Base-by-base conservation (phyloP, 352 stramenopile genomes). In the Globisporangium okanoganense region DNA sequence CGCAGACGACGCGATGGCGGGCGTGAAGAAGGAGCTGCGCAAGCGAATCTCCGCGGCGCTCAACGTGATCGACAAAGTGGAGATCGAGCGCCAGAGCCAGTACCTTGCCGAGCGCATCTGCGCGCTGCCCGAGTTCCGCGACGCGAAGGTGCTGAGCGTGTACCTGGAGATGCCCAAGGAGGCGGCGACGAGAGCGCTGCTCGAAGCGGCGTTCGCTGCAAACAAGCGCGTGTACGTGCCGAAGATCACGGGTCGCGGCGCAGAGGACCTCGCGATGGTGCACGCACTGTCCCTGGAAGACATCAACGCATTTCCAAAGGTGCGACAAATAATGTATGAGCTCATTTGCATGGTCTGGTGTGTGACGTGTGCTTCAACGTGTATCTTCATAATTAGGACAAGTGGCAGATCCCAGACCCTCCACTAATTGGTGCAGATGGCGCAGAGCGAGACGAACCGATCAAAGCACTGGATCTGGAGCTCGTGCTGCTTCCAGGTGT, bases 141-240 rank as follows among this genome's bases (percentile, higher is more conserved):
- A 57, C 9, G 76, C 75, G 1, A 63, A 57, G 13, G 66, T 68
- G 0, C 56, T 96, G 44, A 93, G 84, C 63, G 75, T 94, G 27
- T 97, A 96, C 45, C 72, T 97, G 27, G 76, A 90, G 55, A 95
- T 97, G 87, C 79, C 84, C 49, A 80, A 77, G 52, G 88, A 97
- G 67, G 86, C 83, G 22, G 63, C 68, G 9, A 97, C 88, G 7
- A 40, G 35, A 2, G 50, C 56, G 22, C 66, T 96, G 38, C 50
- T 96, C 47, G 56, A 68, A 40, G 63, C 69, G 4, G 73, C 84
- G 5, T 93, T 97, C 50, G 73, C 60, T 7, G 61, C 69, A 0
- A 56, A 72, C 7, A 96, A 93, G 68, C 85, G 80, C 51, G 80
- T 97, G 9, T 95, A 91, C 49, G 87, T 97, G 44, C 88, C 88